These are phyloP conservation scores for Daldinia caldariorum DNA, from an alignment of 495 filamentous ascomycete genomes.

Conservation along the genomic window DNA sequence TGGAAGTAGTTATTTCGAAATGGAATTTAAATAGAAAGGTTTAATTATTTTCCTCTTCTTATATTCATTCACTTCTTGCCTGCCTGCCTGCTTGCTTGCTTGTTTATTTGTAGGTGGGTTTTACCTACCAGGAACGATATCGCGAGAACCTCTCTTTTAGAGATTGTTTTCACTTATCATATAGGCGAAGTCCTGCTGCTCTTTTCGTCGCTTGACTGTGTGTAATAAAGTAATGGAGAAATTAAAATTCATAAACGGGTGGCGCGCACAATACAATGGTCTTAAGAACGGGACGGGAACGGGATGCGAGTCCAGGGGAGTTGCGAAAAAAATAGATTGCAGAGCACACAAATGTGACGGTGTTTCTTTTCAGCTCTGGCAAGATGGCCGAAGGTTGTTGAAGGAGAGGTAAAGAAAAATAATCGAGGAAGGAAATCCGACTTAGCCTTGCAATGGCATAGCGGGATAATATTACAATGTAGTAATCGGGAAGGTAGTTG, in stretches of 20 bases:
- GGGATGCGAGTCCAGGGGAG: slow-evolving; percentile 28
- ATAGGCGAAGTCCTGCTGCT: slow-evolving; percentile 13
- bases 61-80: slow-evolving; percentile 5
- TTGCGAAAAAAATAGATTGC: neutral
- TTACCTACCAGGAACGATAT: slow-evolving; percentile 25
- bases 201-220: slow-evolving; percentile 30
- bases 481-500: slow-evolving; percentile 30
- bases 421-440: slow-evolving; percentile 9
- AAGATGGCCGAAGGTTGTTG: slow-evolving; percentile 17
- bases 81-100: neutral
- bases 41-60: slow-evolving; percentile 1
- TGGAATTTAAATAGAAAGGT: slow-evolving; percentile 21
- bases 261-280: slow-evolving; percentile 34
- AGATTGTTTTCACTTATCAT: slow-evolving; percentile 18
- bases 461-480: slow-evolving; percentile 16
- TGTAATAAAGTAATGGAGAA: slow-evolving; percentile 28
- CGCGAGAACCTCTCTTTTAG: slow-evolving; percentile 2
- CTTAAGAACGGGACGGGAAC: slow-evolving; percentile 33
- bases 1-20: slow-evolving; percentile 33
- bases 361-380: neutral
- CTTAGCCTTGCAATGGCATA: slow-evolving; percentile 15
- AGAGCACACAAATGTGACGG: slow-evolving; percentile 3
- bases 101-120: neutral
- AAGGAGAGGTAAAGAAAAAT: slow-evolving; percentile 9
- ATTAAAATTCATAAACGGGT: slow-evolving; percentile 25